Base-by-base conservation (phyloP, 805 yeast species). In the Tetrapisispora namnaoensis region DNA sequence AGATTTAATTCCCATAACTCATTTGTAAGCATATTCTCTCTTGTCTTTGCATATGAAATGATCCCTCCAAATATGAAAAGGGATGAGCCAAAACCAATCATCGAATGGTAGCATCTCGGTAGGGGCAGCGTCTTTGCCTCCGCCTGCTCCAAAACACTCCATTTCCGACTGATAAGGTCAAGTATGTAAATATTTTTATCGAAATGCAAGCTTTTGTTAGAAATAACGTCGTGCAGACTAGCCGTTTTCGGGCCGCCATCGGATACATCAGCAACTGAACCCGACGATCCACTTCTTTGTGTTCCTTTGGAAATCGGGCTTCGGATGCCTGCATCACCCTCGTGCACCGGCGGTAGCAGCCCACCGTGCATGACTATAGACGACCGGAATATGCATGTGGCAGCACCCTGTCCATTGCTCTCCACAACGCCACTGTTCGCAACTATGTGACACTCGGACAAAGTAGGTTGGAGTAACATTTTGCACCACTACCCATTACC, bases 1-100 rank as follows among this genome's bases (percentile, higher is more conserved):
- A 81, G 61, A 59, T 81, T 75, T 52, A 82, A 76, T 53, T 75
- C 75, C 93, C 95, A 86, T n/a, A 83, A 63, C 55, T 86, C 95
- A 55, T 81, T 81, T 6, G 74, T 60, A 0, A 85, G 77, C 14
- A 61, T 57, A 10, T 74, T 53, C 42, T 69, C 70, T 43, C 67
- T 61, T 13, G 61, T 62, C 22, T n/a, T 34, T 7, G 2, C 2
- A 16, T 24, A 9, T 28, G 16, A 2, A 0, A 67, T 62, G 24
- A 85, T 60, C 0, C 95, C 95, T n/a, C 95, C 93, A 56, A 74
- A 79, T 2, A 83, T 56, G 58, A 76, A 84, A 2, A 83, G 49
- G 34, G 73, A 70, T 38, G 77, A 73, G 37, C 74, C 75, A 45
- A 72, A 64, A 38, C 74, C 75, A 20, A 77, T 66, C 47, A 83